Evolutionary conservation across 345 rosid genomes (phyloP), one percentile per base, ranked within the genome.

Genomic region (Salix suchowensis): DNA sequence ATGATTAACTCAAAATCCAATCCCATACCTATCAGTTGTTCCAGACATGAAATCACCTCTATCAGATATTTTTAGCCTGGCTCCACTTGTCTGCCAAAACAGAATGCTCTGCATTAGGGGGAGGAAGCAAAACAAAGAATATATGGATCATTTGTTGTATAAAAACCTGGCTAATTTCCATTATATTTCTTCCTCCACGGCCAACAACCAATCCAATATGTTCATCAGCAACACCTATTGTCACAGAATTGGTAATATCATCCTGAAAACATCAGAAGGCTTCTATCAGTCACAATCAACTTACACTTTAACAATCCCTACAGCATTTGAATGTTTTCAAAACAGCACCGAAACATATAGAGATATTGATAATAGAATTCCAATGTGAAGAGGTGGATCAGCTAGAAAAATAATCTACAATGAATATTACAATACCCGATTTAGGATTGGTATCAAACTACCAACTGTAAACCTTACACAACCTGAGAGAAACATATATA

Each of bases 161-260:
- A 73, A 65, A 18, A 55, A 94, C 98, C 99, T 96, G 98, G 79
- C 91, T 94, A 77, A 96, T 96, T 73, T 94, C 98, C 92, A 90
- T 86, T 72, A 96, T 89, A 81, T 90, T 96, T 86, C 97, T 88
- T 84, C 99, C 99, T 79, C 97, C 97, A 39, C 98, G 97, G 61
- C 99, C 99, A 82, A 96, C 94, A 82, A 96, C 91, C 83, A 94
- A 74, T n/a, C 98, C 99, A 32, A 94, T 88, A 86, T 91, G 98
- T 78, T 86, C 99, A 84, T 96, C 98, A 4, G 97, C 84, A 72
- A 94, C 90, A 60, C 97, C 99, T 48, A 94, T 89, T 21, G 96
- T 92, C 86, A 91, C 77, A 7, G 96, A 88, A 78, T 82, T 88
- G 64, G 86, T 85, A 37, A 74, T 85, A 67, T 96, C 98, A 73